Base-by-base conservation (phyloP, 2,329 filamentous ascomycete genomes). In the Piedraia hortae region DNA sequence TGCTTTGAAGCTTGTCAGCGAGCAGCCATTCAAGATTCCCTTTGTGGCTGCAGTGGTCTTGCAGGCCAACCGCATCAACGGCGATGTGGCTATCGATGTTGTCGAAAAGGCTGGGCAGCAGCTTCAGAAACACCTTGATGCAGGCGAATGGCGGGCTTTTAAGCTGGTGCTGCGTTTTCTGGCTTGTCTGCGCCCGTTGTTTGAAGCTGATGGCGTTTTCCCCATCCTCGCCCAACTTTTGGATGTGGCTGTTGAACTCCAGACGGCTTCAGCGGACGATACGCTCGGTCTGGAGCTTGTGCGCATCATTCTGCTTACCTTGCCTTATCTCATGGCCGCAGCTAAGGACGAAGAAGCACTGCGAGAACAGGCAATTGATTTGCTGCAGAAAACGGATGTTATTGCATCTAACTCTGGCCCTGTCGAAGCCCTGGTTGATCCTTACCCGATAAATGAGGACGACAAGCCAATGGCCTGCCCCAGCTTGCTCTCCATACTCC, bases 21-120 rank as follows among this genome's bases (percentile, higher is more conserved):
- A 97, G 49, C 85, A 97, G 48, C 85, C 85, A 1, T 69, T 97
- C 45, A 93, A 93, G 54, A 88, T 78, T n/a, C 82, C 85, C 0
- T 93, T 91, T 42, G 59, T 89, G 16, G 78, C 80, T 6, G 75
- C 73, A 10, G 67, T 82, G 8, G 59, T 88, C 19, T 57, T 90
- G 26, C 60, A 77, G 25, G 60, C 68, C 32, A 91, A 93, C 48
- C 60, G 62, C 12, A 50, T 72, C 35, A 77, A 75, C 39, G 56
- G 70, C 4, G 72, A 85, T 32, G 55, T 89, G 16, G 62, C 70
- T 14, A 56, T 57, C 16, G 62, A 77, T 31, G 53, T 89, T 10
- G 53, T 93, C 32, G 54, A 50, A 22, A 62, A 60, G 32, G 52
- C 68, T 19, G 57, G 58, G 2, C 50, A 54, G 16, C 54, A 56